Base-by-base conservation (phyloP, 768 basidiomycete species). In the Collybia mongolica region DNA sequence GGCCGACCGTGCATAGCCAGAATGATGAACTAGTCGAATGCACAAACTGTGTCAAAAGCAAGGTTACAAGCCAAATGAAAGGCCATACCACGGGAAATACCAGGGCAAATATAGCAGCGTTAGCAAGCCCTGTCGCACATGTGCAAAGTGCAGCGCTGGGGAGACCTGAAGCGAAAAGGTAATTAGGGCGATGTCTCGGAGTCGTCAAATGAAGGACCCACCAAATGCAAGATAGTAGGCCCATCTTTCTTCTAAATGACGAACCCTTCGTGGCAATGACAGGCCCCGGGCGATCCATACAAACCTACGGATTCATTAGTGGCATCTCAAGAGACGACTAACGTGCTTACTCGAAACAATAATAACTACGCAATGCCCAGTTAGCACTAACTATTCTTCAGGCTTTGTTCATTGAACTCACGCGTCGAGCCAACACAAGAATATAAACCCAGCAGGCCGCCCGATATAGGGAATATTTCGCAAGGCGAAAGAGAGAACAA, bases 221-320 rank as follows among this genome's bases (percentile, higher is more conserved):
- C 93, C 93, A 55, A 93, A 95, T 4, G 87, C 87, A 51, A 93
- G 77, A 61, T 85, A 91, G 68, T 94, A 95, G 1, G 87, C 80
- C 93, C 93, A 95, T 37, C 91, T 80, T 66, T 93, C 90, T 68
- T 95, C 93, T 17, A 93, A 71, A 62, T 88, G 80, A 42, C 84
- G 71, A 40, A 93, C 80, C 48, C 90, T 73, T 12, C 79, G 70
- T 1, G 88, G 77, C 11, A 92, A 71, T 11, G 87, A 84, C 54
- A 85, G 59, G 1, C 88, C 88, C 12, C 84, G 81, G 7, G 88
- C 80, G 40, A 87, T 81, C 89, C 89, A 91, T 17, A 86, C 76
- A 61, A 88, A 91, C 60, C 90, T 90, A 49, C 22, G 49, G 39
- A 17, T 45, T 28, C 9, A n/a, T 60, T 52, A 36, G 56, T 57